Base-by-base conservation (phyloP, 1,284 basidiomycete species). In the Apiotrichum siamense region DNA sequence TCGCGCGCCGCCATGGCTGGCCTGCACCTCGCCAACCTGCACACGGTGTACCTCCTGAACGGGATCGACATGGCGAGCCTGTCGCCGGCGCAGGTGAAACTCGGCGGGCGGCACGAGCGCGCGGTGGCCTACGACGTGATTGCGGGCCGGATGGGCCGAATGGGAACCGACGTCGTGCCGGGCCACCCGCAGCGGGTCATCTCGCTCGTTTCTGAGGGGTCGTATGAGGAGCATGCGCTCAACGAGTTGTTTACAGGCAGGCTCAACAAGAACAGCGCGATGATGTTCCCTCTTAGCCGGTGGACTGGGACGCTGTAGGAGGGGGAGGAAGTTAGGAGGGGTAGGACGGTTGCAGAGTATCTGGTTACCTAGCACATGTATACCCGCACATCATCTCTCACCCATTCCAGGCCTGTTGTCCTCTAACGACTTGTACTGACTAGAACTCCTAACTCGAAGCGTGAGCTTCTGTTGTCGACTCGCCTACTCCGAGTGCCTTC, bases 21-120 rank as follows among this genome's bases (percentile, higher is more conserved):
- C 2, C 41, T 69, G 15, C 64, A 69, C 48, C 50, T 69, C 1
- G 51, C 56, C 0, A 23, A 51, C 13, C 50, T 69, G 12, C 62
- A 63, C 47, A 64, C 61, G 4, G 54, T 69, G 26, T 66, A 66
- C 41, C 54, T 67, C 4, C 45, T 67, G 2, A 52, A 55, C 32
- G 67, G 67, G 7, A 49, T 69, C n/a, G 65, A 69, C 45, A 31
- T 59, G n/a, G 41, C 38, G 3, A 45, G 49, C n/a, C 32, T 64
- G 17, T 44, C 59, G 1, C 50, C 50, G 20, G 39, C 37, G 3
- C 57, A 63, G 48, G 26, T 48, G 5, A 46, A 52, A 26, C n/a
- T 33, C 7, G 57, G 53, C 7, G 62, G 61, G 1, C 21, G 24
- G n/a, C 38, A 47, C 3, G 52, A 50, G 12, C 48, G 60, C 20